These are phyloP conservation scores for Diaporthe capsici DNA, from an alignment of 2,329 filamentous ascomycete species.

Conservation along the genomic window DNA sequence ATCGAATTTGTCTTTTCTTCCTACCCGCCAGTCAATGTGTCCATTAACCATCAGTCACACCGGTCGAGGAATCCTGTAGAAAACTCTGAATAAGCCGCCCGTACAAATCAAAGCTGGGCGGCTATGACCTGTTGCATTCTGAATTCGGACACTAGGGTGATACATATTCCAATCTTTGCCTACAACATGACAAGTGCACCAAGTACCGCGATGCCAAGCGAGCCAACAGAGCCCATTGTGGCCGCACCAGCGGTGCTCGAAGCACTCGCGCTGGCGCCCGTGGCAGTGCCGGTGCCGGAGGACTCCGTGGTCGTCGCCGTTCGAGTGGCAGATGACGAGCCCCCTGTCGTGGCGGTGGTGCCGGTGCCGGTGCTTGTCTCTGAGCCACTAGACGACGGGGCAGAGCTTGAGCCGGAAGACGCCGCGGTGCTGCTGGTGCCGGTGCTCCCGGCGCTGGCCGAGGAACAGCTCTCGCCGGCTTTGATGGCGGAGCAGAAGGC, in stretches of 20 bases:
- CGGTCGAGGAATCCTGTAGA: no score
- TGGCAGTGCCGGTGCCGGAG: slow-evolving; percentile 24
- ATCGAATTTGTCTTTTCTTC: neutral
- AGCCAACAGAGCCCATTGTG: slow-evolving; percentile 20
- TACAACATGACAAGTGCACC: slow-evolving; percentile 28
- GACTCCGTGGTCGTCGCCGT: neutral
- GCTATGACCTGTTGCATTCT: neutral
- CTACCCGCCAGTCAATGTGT: neutral
- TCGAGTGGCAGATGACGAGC: neutral
- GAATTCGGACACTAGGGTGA: neutral
- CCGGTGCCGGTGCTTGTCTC: neutral
- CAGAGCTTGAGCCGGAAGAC: neutral
- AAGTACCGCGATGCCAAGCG: slow-evolving; percentile 26
- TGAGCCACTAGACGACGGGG: neutral
- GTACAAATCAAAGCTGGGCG: no score
- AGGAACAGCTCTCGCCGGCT: slow-evolving; percentile 31
- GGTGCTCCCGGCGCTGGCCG: slow-evolving; percentile 14
- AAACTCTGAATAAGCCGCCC: neutral
- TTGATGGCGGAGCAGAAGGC: slow-evolving; percentile 37
- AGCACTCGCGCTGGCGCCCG: slow-evolving; percentile 12
- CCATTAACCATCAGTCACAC: neutral
- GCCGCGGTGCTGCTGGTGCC: neutral
- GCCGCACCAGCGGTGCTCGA: slow-evolving; percentile 30
- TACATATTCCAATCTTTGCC: neutral
- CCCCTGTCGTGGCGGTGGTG: neutral